Percentiles rank a stretch among this genome's conserved stretches.
These are phyloP conservation scores for Austroboletus eburneus DNA, from an alignment of 768 basidiomycete species.

Conservation along the genomic window DNA sequence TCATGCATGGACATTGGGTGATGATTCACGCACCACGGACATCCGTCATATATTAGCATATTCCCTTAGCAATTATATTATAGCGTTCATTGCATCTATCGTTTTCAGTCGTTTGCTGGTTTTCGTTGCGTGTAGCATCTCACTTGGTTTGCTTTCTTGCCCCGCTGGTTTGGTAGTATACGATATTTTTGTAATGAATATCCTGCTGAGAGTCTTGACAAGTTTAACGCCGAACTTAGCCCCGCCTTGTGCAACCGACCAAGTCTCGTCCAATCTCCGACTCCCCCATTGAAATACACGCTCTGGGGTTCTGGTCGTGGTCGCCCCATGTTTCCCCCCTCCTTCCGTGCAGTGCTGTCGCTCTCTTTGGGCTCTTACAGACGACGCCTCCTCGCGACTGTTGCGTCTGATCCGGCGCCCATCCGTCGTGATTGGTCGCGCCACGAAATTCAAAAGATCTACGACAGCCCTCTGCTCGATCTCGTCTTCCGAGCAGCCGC, in stretches of 20 bases:
- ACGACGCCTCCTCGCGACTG: conserved; percentile 60
- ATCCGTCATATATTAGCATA: conserved; percentile 28
- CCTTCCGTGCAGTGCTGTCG: conserved; percentile 5
- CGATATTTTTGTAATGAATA: conserved; percentile 26
- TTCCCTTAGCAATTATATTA: conserved; percentile 31
- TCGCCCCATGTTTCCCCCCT: conserved; percentile 11
- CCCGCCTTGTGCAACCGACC: background rate
- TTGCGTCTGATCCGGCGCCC: conserved; percentile 22
- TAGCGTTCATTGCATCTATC: conserved; percentile 27
- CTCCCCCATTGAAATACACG: background rate
- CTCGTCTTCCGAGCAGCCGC: conserved; percentile 83
- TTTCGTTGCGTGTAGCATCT: conserved; percentile 30
- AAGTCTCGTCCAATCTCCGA: conserved; percentile 6
- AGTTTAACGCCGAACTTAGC: conserved; percentile 7
- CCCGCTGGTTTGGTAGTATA: conserved; percentile 13
- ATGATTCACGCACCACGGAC: conserved; percentile 28
- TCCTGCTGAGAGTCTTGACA: too few species aligned
- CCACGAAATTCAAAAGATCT: conserved; percentile 80
- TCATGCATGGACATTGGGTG: conserved; percentile 24
- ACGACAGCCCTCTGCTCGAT: conserved; percentile 81
- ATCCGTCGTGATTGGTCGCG: conserved; percentile 64
- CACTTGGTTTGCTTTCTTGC: conserved; percentile 24
- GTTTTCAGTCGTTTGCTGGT: conserved; percentile 22
- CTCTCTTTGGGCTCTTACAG: conserved; percentile 12
- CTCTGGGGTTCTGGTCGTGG: too few species aligned